Base-by-base conservation (phyloP, 768 basidiomycete species). In the Albatrellus ellisii region DNA sequence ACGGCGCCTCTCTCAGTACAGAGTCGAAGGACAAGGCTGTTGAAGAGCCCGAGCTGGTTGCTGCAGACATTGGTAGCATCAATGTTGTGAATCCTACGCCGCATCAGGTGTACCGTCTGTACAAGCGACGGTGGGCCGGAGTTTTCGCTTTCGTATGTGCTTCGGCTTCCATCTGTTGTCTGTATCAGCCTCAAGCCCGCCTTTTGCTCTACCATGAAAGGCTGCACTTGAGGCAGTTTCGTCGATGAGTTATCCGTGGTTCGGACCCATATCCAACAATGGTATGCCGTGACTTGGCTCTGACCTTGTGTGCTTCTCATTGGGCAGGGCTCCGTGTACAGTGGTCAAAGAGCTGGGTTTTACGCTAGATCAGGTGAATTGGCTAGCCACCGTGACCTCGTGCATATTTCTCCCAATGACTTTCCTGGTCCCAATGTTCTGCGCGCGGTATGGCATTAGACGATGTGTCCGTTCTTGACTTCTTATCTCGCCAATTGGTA, bases 161-260 rank as follows among this genome's bases (percentile, higher is more conserved):
- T 9, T 0, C 21, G 12, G 11, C 6, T 17, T 22, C 9, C 1
- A 18, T 36, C 18, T 7, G 1, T 2, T 6, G 31, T 18, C 20
- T 18, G 12, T 11, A 21, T 2, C 20, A 2, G 2, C 9, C 10
- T 9, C 26, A 39, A 6, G 20, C 36, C 4, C 28, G 36, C 15
- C 36, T 7, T 12, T 36, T 4, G 20, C 40, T 26, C 27, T 36
- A 2, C 20, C 6, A 6, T 26, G 12, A n/a, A 1, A 32, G 84
- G 83, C 63, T 79, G 8, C 24, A 24, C 59, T 88, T 25, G 80
- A 76, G 41, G 55, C 79, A 29, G 67, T 76, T 9, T 63, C 69
- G 2, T 83, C 72, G 5, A 74, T 83, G 77, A 61, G 69, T 6
- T 77, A 75, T 72, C 70, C 80, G 3, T 90, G 85, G 85, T 90